phyloP scores from a whole-genome alignment of 306 rosid species.

The Castanospermum australe region DNA sequence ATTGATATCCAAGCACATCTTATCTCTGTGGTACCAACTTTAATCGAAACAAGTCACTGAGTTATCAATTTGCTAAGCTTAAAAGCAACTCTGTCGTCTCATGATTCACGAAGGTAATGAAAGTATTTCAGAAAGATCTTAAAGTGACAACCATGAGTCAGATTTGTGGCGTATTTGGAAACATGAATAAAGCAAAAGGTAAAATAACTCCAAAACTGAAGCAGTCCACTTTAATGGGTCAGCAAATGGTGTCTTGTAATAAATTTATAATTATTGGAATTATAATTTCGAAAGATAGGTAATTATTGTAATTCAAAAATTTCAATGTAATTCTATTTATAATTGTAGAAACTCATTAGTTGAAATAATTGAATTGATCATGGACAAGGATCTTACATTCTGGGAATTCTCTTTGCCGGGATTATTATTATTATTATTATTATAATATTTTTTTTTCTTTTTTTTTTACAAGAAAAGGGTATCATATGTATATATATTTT shows the following conservation, averaged over 20 bases:
- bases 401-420: neutral
- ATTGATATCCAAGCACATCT: neutral
- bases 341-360: neutral
- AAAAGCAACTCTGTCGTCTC: neutral
- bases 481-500: neutral
- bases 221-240: slow-evolving; percentile 17
- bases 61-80: neutral
- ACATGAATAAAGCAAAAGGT: slow-evolving; percentile 25
- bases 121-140: neutral
- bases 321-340: neutral
- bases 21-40: slow-evolving; percentile 2
- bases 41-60: neutral
- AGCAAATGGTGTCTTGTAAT: neutral
- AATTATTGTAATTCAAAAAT: neutral
- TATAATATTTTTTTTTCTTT: too few relatives aligned
- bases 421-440: too few relatives aligned
- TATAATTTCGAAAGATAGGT: neutral
- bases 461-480: neutral
- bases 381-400: neutral
- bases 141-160: slow-evolving; percentile 1
- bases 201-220: slow-evolving; percentile 17
- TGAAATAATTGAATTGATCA: neutral
- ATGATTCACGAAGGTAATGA: neutral
- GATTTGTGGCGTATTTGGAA: slow-evolving; percentile 11
- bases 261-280: neutral